phyloP scores from a whole-genome alignment of 345 rosid genomes.

The Combretum micranthum region DNA sequence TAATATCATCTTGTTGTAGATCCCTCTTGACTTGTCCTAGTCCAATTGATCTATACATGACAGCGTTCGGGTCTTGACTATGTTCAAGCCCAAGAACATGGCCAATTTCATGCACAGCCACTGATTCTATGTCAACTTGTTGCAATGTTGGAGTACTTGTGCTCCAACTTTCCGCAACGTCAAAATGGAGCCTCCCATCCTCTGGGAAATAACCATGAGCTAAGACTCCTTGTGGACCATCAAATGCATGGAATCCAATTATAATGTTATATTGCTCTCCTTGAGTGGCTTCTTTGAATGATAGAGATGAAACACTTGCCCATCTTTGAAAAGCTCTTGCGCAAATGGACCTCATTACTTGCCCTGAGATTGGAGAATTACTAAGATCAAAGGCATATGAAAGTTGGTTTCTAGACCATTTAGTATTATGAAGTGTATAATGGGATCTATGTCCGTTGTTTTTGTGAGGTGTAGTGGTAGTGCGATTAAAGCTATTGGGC shows the following conservation, averaged over 20 bases:
- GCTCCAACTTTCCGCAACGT: not conserved
- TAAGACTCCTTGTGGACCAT: not conserved
- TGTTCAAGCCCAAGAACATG: not conserved
- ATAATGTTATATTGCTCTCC: not conserved
- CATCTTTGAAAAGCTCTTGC: not conserved
- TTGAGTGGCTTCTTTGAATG: not conserved
- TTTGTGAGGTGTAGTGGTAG: too few relatives aligned
- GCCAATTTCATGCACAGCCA: not conserved
- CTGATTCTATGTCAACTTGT: not conserved
- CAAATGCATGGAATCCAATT: not conserved
- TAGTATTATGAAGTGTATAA: too few relatives aligned
- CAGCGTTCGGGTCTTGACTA: not conserved
- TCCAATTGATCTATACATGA: not conserved
- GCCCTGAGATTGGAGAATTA: too few relatives aligned
- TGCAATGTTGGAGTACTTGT: not conserved
- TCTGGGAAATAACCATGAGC: not conserved
- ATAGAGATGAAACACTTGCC: not conserved
- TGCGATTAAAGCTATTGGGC: slow-evolving; percentile 3
- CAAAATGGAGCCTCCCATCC: not conserved
- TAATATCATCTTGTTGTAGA: not conserved
- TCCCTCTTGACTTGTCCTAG: not conserved
- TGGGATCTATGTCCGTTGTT: too few relatives aligned
- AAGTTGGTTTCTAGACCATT: too few relatives aligned
- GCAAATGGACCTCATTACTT: not conserved
- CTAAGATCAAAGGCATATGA: too few relatives aligned